Evolutionary conservation across 2,329 filamentous ascomycete genomes (phyloP), one percentile per base, ranked within the genome.

Genomic region (Talaromyces sp.): DNA sequence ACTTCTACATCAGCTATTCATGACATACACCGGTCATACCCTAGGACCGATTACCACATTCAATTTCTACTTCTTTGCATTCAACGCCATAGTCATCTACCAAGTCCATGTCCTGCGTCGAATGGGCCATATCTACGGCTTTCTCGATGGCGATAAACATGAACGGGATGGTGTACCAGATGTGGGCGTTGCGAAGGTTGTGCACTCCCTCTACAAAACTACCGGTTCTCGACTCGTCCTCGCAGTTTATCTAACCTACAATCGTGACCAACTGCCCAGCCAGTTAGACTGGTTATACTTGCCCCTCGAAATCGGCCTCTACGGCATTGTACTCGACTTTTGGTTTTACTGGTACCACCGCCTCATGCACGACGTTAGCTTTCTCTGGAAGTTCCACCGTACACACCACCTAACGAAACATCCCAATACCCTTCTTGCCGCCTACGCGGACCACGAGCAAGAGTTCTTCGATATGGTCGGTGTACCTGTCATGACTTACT

Each of bases 321-420:
- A 64, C 41, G 60, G 60, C 5, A 60, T 64, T 16, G 46, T 63
- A n/a, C 58, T 64, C 49, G 62, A 62, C 42, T 64, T 64, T 49
- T 64, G 60, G 58, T 64, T 62, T 45, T 64, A 64, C 47, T 62
- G 60, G 57, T 63, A 62, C 20, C 60, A 64, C 54, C 70, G 75
- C 7, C 52, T 66, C 5, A 76, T 75, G 71, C 75, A 78, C 55
- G 75, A 77, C 49, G 54, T 75, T 24, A 60, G 68, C 47, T 64
- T 56, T 8, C 60, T 78, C 1, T 77, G 75, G 75, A 67, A 74
- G 47, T 77, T 69, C 55, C 76, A 78, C 63, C 70, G 75, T 35
- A 77, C 74, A 0, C 76, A 78, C 49, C 76, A 78, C 54, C 61
- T 78, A 14, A 77, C 75, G 37, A 77, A 77, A 51, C 75, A 78